Evolutionary conservation across 768 basidiomycete species (phyloP), one percentile per base, ranked within the genome.

Genomic region (Albatrellus ellisii): DNA sequence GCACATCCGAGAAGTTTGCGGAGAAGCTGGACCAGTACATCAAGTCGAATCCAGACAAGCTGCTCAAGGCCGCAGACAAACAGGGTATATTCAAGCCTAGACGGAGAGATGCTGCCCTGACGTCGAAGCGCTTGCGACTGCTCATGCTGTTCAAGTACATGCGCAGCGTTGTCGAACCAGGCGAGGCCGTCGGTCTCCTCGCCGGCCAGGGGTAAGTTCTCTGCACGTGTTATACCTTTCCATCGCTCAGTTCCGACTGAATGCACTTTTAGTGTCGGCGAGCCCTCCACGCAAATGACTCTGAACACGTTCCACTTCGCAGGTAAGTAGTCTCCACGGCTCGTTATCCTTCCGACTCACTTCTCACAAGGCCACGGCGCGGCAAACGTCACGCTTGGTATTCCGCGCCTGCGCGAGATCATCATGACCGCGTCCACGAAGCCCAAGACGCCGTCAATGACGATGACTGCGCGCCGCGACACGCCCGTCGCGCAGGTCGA

Each of bases 241-340:
- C 24, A 22, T 18, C 12, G 11, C 3, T 15, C 21, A 15, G 21
- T 47, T n/a, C n/a, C 17, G 14, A 9, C 35, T 36, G n/a, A 41
- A 42, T 36, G 39, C 41, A 6, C 26, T 36, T 41, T 6, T 46
- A 98, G 95, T 63, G 77, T 99, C 32, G 95, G 95, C 39, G 95
- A 99, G 60, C 95, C 95, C 4, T 99, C 95, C 12, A 99, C 95
- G 0, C 95, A 99, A 59, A 99, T 99, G 95, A 99, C 95, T 7
- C 65, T 99, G 48, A 99, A 99, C 59, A 99, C 95, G 10, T 99
- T 99, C 76, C 95, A 99, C 67, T 92, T 99, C 55, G 95, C 95
- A 52, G 94, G 90, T 79, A 59, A 54, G 72, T 55, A 27, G 48
- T 45, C 36, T 28, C 22, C 26, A 17, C 26, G 31, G 35, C 6